Evolutionary conservation across 2,329 filamentous ascomycete species (phyloP).

Genomic region (Teratosphaeria viscida): DNA sequence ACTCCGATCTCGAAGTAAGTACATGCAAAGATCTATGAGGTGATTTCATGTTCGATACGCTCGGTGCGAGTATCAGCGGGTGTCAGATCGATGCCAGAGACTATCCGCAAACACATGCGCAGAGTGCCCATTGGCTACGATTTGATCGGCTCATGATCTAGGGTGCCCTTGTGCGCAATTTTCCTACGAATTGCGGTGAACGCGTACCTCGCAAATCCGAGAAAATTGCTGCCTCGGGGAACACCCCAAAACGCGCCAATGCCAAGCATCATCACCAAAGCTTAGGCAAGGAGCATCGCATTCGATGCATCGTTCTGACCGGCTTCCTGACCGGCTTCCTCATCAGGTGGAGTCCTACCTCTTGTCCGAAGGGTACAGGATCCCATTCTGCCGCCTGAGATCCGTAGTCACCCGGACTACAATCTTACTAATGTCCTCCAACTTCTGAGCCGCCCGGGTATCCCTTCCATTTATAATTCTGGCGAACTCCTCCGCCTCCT

Average conservation of each 20-base stretch:
- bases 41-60: no score
- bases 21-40: background rate
- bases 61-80: no score
- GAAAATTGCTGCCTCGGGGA: background rate
- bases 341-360: background rate
- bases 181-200: no score
- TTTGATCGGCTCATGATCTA: background rate
- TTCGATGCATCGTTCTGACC: background rate
- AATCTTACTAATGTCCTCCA: slow-evolving; percentile 32
- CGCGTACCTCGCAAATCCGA: no score
- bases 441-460: slow-evolving; percentile 24
- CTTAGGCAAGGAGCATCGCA: background rate
- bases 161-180: background rate
- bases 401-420: slow-evolving; percentile 34
- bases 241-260: background rate
- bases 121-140: background rate
- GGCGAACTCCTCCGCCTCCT: slow-evolving; percentile 38
- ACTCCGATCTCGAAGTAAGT: background rate
- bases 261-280: background rate
- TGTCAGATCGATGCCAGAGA: no score
- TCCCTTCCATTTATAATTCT: slow-evolving; percentile 33
- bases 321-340: background rate
- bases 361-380: slow-evolving; percentile 31
- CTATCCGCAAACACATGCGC: no score
- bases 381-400: slow-evolving; percentile 34